Evolutionary conservation across 2,329 filamentous ascomycete species (phyloP), one percentile per base, ranked within the genome.

Genomic region (Colletotrichum higginsianum): DNA sequence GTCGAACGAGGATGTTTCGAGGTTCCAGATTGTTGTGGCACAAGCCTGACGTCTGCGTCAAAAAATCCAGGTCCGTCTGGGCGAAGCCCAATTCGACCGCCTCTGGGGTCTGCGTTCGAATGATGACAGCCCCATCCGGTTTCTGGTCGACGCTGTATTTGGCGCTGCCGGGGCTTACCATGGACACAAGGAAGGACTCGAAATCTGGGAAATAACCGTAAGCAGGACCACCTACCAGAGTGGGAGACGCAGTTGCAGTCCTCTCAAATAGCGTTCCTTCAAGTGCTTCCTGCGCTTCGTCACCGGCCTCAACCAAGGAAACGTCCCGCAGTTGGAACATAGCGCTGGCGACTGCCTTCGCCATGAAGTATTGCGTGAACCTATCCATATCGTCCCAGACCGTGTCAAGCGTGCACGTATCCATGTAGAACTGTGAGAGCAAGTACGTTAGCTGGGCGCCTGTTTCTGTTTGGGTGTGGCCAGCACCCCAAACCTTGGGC

Each of bases 21-120:
- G 69, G 65, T 6, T 72, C 65, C 15, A 72, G n/a, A 38, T 69
- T 42, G 46, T 72, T 68, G 42, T 72, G 69, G 6, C 69, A 69
- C 13, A 72, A 13, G 2, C n/a, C 58, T 9, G 49, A 35, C 35
- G 15, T 38, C 0, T 64, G 6, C 6, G 16, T n/a, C 0, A 72
- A 52, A 12, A 60, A 5, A 0, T 44, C 40, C 11, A 72, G 58
- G 40, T 72, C 26, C 2, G 67, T 53, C 1, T 42, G 40, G 1
- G 65, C 44, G 53, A 72, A 72, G 21, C 35, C n/a, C 18, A 69
- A 42, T 3, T 18, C 4, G 2, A 16, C 15, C 4, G 8, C 44
- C 1, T 35, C 4, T 4, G 53, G 21, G 8, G 18, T 6, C 6
- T 35, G 4, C 9, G 42, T 9, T 9, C 30, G 15, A 42, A 63